Base-by-base conservation (phyloP, 2,329 filamentous ascomycete species). In the Pleoardoris graminearum region DNA sequence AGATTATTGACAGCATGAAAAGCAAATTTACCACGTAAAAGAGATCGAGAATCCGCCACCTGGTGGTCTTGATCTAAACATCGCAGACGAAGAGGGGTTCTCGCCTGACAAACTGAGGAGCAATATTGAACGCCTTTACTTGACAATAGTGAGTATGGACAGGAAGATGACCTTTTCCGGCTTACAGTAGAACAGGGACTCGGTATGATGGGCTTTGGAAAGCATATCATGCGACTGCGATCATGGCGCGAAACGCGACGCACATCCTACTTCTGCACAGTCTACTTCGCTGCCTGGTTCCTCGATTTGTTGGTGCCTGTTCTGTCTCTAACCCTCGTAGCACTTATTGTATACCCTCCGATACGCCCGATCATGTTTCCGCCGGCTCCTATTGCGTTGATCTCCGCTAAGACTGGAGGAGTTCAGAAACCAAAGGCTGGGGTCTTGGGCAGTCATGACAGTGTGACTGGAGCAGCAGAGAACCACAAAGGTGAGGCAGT, bases 401-500 rank as follows among this genome's bases (percentile, higher is more conserved):
- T 94, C 37, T 81, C 87, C 57, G 77, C 79, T 29, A 84, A 80
- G 53, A 87, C 87, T 0, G 90, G 90, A 6, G 88, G 88, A 6
- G 78, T 93, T 0, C 85, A 94, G 70, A 92, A 88, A 62, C 90
- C 90, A 0, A 84, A 85, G 45, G 82, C 90, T 2, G 90, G 90
- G 1, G 84, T 91, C 0, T 75, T 94, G 0, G 90, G 88, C 0
- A 91, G 87, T 17, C 82, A 86, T 23, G 88, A 91, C 54, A 91
- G 87, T 51, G 81, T 88, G 0, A 95, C 90, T 0, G 91, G 90
- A 1, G 90, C 90, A 0, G 87, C 90, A 0, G 89, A 96, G 69
- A 90, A 90, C 59, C 84, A 90, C 73, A 87, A 90, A 67, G 90
- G 91, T 22, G 90, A 94, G 69, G 89, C 89, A 0, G 88, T 91